Base-by-base conservation (phyloP, 169 alveolate species). In the Cardiosporidium cionae region DNA sequence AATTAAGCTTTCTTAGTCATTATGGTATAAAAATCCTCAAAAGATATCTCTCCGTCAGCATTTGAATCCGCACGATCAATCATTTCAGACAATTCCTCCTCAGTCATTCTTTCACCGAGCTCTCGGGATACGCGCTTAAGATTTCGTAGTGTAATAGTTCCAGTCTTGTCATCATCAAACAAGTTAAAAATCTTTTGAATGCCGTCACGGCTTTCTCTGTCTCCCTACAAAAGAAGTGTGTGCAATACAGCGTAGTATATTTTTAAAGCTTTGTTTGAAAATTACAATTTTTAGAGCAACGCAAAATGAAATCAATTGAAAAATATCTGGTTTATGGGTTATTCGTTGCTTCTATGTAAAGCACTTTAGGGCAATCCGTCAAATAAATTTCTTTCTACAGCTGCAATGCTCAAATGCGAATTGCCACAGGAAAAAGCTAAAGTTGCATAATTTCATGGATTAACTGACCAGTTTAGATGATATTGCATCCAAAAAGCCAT, bases 21-120 rank as follows among this genome's bases (percentile, higher is more conserved):
- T 70, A 97, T 96, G 81, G 93, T 92, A 87, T 96, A 97, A 87
- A 97, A 96, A 82, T 96, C 99, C 72, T 97, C 99, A 68, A 94
- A 93, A 52, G 98, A 93, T 44, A 97, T 92, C 76, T 93, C 97
- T n/a, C 98, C 98, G 73, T 97, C 99, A 0, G 98, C 98, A 80
- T 98, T 95, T 25, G 98, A 88, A 84, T 97, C 99, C 25, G 99
- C 98, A 74, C 99, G 87, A 82, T 96, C 98, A 71, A 96, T 92
- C 99, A 96, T 96, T 80, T 97, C 99, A 75, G 97, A 86, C 71
- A 98, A 91, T 79, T 95, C 99, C 78, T 95, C 98, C 68, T 94
- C 98, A 31, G 97, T 87, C 94, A 96, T 91, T 65, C 94, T 94
- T 86, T 96, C 99, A 22, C 99, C 99, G 36, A 96, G 91, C 82